Evolutionary conservation across 2,329 filamentous ascomycete genomes (phyloP).

Genomic region (Cryphonectria carpinicola): DNA sequence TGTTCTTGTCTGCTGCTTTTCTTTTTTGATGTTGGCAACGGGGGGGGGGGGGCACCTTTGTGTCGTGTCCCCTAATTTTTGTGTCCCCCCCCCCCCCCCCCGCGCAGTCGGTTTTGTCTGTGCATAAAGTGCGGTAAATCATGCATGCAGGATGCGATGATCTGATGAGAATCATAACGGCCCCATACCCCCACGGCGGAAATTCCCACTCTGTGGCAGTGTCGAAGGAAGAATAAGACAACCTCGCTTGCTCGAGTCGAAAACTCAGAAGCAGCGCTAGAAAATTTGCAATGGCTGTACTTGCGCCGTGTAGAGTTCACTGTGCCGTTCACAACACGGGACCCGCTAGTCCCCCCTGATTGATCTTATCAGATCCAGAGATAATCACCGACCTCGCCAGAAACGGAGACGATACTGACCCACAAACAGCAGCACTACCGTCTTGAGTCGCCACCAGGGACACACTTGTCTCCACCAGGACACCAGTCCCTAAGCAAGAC

Average conservation of each 20-base stretch:
- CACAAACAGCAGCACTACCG: constrained; percentile 27
- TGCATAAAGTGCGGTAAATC: background rate
- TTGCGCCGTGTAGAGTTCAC: background rate
- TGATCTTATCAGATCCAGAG: constrained; percentile 59
- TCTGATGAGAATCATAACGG: constrained; percentile 1
- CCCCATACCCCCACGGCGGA: background rate
- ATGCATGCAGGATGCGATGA: background rate
- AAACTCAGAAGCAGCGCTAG: background rate
- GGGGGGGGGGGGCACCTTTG: background rate
- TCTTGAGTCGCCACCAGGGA: constrained; percentile 22
- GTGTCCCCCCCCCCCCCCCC: background rate
- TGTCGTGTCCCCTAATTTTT: background rate
- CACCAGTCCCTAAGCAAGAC: constrained; percentile 10
- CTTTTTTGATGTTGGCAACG: background rate
- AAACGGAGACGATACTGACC: constrained; percentile 29
- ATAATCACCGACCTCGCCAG: constrained; percentile 52
- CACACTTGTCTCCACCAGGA: background rate
- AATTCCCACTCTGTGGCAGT: background rate
- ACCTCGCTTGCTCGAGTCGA: background rate
- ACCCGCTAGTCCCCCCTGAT: constrained; percentile 32
- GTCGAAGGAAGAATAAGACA: background rate
- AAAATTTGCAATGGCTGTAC: background rate
- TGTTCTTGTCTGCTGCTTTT: too few relatives aligned
- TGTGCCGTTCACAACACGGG: constrained; percentile 1
- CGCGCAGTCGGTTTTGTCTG: background rate